These are phyloP conservation scores for Aspergillus pseudoglaucus DNA, from an alignment of 2,329 filamentous ascomycete genomes.

Conservation along the genomic window DNA sequence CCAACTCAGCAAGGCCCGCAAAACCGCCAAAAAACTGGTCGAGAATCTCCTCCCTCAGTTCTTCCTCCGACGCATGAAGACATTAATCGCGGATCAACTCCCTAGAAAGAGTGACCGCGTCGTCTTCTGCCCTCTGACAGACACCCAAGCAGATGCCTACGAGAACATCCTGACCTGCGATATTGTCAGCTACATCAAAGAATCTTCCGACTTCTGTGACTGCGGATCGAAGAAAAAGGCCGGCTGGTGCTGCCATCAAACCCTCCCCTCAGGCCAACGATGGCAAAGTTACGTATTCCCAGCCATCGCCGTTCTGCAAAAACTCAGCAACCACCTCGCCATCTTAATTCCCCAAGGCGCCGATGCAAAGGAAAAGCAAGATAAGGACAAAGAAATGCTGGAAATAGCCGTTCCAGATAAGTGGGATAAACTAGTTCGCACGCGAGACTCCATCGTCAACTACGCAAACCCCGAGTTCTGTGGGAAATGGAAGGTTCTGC, in stretches of 20 bases:
- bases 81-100: slow-evolving; percentile 81
- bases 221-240: slow-evolving; percentile 64
- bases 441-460: slow-evolving; percentile 70
- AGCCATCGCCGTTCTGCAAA: slow-evolving; percentile 72
- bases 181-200: slow-evolving; percentile 62
- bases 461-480: slow-evolving; percentile 86
- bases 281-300: slow-evolving; percentile 83
- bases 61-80: slow-evolving; percentile 89
- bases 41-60: slow-evolving; percentile 82
- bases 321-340: slow-evolving; percentile 87
- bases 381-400: slow-evolving; percentile 69
- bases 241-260: slow-evolving; percentile 72
- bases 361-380: slow-evolving; percentile 65
- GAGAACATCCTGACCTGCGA: slow-evolving; percentile 70
- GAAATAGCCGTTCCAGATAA: slow-evolving; percentile 65
- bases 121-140: slow-evolving; percentile 87
- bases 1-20: slow-evolving; percentile 73
- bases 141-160: slow-evolving; percentile 75
- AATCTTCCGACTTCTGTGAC: slow-evolving; percentile 60
- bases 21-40: slow-evolving; percentile 76
- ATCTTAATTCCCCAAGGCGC: slow-evolving; percentile 66
- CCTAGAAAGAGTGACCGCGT: slow-evolving; percentile 93
- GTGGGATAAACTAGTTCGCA: slow-evolving; percentile 67
- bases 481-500: slow-evolving; percentile 92
- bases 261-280: slow-evolving; percentile 54